These are phyloP conservation scores for Leishmania tarentolae DNA, from an alignment of 208 protist species.

Conservation along the genomic window DNA sequence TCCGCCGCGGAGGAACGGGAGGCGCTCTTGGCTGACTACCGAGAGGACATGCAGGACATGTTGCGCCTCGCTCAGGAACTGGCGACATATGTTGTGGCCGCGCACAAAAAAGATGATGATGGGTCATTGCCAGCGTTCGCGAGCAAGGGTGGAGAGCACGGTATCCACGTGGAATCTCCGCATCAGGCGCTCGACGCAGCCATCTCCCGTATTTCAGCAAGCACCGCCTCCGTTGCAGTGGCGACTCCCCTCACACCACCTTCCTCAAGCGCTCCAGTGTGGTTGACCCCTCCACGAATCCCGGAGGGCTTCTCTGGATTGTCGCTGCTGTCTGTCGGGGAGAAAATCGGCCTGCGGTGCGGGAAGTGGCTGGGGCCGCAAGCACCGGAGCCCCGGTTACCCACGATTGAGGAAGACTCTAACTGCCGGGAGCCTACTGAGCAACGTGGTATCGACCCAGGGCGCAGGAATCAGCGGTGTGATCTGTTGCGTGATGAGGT, in stretches of 20 bases:
- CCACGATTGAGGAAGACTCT: neutral
- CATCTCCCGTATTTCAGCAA: neutral
- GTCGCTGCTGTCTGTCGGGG: neutral
- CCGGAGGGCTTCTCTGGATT: neutral
- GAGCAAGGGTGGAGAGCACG: neutral
- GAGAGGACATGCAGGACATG: constrained; percentile 21
- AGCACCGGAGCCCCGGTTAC: neutral
- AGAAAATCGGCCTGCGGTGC: neutral
- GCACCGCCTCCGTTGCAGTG: neutral
- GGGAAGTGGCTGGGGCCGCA: neutral
- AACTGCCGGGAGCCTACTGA: neutral
- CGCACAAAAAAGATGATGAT: too few relatives aligned
- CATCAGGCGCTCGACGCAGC: constrained; percentile 7
- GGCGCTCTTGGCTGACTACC: constrained; percentile 22
- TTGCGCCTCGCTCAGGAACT: constrained; percentile 25
- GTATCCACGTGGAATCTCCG: neutral
- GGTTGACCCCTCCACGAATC: neutral
- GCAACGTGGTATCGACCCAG: neutral
- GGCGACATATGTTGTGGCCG: constrained; percentile 5
- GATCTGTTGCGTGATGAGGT: constrained; percentile 29
- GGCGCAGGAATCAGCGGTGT: neutral
- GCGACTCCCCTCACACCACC: neutral
- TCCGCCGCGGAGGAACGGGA: constrained; percentile 12
- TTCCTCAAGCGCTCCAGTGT: neutral
- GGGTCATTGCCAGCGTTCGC: too few relatives aligned